Evolutionary conservation across 1,139 yeast species (phyloP), one percentile per base, ranked within the genome.

Genomic region (Blastobotrys apis): DNA sequence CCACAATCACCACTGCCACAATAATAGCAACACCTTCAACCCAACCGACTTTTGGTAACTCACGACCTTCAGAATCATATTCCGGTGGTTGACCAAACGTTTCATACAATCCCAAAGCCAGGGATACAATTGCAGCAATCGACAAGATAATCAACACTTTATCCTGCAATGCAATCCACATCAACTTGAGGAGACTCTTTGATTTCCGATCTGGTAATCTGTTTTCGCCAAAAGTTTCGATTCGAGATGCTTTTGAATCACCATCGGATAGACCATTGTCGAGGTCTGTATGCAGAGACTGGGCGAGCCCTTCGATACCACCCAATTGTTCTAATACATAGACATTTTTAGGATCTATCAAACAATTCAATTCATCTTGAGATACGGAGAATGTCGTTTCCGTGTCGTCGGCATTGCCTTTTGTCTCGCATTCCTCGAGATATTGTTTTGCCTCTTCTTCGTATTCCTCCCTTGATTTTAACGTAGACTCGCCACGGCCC

Each of bases 1-100:
- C 95, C 33, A 94, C 97, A 50, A 94, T 92, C 8, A 80, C 59
- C 23, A 94, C 85, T 15, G 99, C 99, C 16, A 84, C 85, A 54
- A 94, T 76, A 60, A 94, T 94, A 34, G 98, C 98, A 34, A 90
- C 95, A 54, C 99, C 99, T 69, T 92, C 99, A 39, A 94, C 96
- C 97, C 97, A 88, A 60, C 88, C 95, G 22, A 90, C 92, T 56
- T 79, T 78, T 15, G 96, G 96, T 44, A 81, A 62, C 16, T 77
- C 70, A 20, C 77, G 71, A 20, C 95, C 94, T 54, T 86, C 85
- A 10, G 77, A 81, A 61, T 90, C 97, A 57, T 76, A 75, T 57
- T 78, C 78, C 0, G 88, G 72, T 0, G 82, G 88, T 54, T 84
- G 85, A 33, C 94, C 96, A 66, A 88, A 83, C 1, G 95, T 82